A percentile compares a stretch with the other conserved stretches of the same genome.
Evolutionary conservation across 345 rosid species (phyloP).

Genomic region (Cardamine occulta): DNA sequence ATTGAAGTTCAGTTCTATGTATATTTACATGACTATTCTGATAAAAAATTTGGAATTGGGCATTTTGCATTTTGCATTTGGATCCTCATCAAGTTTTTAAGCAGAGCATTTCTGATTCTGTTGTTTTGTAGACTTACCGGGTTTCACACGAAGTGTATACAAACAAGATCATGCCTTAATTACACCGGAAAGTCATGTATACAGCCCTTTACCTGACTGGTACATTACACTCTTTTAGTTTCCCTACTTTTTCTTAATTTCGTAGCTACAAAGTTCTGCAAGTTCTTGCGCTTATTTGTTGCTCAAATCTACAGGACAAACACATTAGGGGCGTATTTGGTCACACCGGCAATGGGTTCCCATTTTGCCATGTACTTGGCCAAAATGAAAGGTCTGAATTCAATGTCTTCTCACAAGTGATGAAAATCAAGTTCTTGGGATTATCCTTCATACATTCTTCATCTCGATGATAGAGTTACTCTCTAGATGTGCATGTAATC

Average conservation of each 20-base stretch:
- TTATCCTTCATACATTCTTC: conserved; percentile 3
- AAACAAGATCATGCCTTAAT: conserved; percentile 78
- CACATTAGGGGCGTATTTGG: conserved; percentile 78
- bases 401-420: neutral
- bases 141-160: conserved; percentile 87
- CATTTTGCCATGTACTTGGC: conserved; percentile 93
- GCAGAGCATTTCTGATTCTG: neutral
- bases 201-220: conserved; percentile 90
- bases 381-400: conserved; percentile 75
- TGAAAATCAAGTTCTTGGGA: neutral
- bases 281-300: conserved; percentile 9
- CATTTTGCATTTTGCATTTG: conserved; percentile 14
- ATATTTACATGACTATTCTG: conserved; percentile 1
- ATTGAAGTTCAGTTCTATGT: conserved; percentile 14
- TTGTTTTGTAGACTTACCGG: conserved; percentile 72
- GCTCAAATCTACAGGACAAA: conserved; percentile 61
- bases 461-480: neutral
- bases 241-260: neutral
- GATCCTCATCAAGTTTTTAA: neutral
- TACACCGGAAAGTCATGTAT: conserved; percentile 94
- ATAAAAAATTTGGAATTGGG: neutral
- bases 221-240: conserved; percentile 42
- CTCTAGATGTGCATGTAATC: conserved; percentile 6
- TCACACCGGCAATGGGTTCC: conserved; percentile 90
- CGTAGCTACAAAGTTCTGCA: neutral